Conservation (phyloP, 345 rosid genomes). For the Durio zibethinus region DNA sequence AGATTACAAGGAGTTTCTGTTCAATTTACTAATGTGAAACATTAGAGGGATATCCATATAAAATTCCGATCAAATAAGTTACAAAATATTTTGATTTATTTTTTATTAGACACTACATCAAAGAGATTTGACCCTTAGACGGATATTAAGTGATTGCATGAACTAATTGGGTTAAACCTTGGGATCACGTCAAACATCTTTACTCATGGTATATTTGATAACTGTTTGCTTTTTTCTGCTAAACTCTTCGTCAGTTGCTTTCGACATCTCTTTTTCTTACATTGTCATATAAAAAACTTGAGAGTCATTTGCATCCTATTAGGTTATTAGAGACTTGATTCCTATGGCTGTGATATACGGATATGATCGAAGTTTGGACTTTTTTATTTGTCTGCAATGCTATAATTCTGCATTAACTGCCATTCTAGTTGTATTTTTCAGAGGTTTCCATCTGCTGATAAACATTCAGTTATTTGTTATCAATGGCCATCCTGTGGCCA, state of each 20-base stretch:
- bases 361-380: constrained; percentile 1
- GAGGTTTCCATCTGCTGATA: constrained; percentile 7
- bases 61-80: constrained; percentile 43
- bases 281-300: not conserved
- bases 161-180: too few relatives aligned
- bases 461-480: constrained; percentile 9
- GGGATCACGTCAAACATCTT: too few relatives aligned
- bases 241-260: too few relatives aligned
- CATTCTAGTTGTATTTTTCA: constrained; percentile 11
- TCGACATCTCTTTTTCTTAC: too few relatives aligned
- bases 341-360: not conserved
- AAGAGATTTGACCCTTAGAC: too few relatives aligned
- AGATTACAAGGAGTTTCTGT: constrained; percentile 43
- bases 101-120: constrained; percentile 24
- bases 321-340: not conserved
- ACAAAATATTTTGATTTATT: constrained; percentile 32
- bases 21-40: constrained; percentile 45
- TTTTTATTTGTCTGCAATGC: constrained; percentile 7
- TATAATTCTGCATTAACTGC: constrained; percentile 20
- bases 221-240: constrained; percentile 11
- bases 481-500: constrained; percentile 27
- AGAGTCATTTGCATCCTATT: not conserved
- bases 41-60: constrained; percentile 31
- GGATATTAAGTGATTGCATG: too few relatives aligned
- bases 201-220: too few relatives aligned